Percentiles rank a stretch among this genome's conserved stretches.
phyloP scores from a whole-genome alignment of 2,329 filamentous ascomycete species.

The Zymoseptoria crescenta region DNA sequence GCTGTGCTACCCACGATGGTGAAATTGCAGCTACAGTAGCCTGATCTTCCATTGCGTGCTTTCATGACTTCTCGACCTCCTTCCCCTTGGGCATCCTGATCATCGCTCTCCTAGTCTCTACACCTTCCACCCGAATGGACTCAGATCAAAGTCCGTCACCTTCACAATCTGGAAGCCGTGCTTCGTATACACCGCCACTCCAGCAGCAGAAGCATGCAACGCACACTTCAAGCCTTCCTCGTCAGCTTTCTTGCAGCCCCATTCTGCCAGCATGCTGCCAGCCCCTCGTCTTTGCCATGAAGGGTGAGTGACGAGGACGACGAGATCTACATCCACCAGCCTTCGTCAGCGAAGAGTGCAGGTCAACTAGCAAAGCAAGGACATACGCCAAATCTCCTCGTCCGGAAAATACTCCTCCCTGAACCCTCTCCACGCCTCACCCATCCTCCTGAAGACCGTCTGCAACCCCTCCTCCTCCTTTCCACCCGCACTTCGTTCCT shows the following conservation, averaged over 20 bases:
- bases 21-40: no score
- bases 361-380: neutral
- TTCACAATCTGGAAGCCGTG: conserved; percentile 26
- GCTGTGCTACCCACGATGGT: no score
- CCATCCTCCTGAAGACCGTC: neutral
- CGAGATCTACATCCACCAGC: neutral
- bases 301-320: neutral
- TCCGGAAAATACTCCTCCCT: neutral
- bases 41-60: no score
- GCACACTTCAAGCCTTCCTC: conserved; percentile 27
- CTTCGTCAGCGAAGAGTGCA: neutral
- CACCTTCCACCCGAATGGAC: conserved; percentile 18
- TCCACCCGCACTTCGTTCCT: neutral
- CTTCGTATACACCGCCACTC: conserved; percentile 30
- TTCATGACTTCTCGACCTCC: neutral
- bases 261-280: conserved; percentile 31
- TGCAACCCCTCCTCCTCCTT: neutral
- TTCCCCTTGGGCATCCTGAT: conserved; percentile 5
- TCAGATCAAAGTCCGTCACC: conserved; percentile 15
- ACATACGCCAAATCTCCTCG: neutral
- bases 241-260: conserved; percentile 34
- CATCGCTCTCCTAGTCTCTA: conserved; percentile 14
- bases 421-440: neutral
- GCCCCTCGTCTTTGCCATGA: neutral
- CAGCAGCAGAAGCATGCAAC: conserved; percentile 29